Percentiles rank a stretch among this genome's conserved stretches.
Conservation (phyloP, 176 grass and related monocot species). For the Oryza rufipogon region DNA sequence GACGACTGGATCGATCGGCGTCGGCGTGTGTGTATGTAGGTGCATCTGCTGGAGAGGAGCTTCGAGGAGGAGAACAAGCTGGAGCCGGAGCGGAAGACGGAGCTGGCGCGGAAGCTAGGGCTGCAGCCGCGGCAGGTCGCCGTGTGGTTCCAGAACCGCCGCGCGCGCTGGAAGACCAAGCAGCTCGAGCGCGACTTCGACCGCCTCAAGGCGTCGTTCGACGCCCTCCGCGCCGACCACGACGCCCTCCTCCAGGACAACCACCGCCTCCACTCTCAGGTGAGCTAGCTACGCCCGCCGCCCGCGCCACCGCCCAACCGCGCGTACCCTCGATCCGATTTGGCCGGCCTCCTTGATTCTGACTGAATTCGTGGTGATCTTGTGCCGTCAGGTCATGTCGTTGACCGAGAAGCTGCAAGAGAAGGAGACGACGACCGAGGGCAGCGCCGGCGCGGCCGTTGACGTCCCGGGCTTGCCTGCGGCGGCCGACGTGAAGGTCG, state of each 20-base stretch:
- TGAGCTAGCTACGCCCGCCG: conserved; percentile 4
- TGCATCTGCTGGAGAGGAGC: conserved; percentile 76
- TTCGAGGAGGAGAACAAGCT: conserved; percentile 98
- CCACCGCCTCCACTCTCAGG: conserved; percentile 73
- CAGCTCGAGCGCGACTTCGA: conserved; percentile 97
- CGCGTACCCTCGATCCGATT: background rate
- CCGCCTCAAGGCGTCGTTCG: conserved; percentile 87
- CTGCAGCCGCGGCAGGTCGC: conserved; percentile 96
- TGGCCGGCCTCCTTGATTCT: background rate
- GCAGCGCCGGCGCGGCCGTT: conserved; percentile 11
- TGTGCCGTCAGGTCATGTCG: conserved; percentile 57
- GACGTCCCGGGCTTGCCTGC: conserved; percentile 9
- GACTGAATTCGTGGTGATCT: conserved; percentile 13
- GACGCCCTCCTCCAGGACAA: conserved; percentile 85
- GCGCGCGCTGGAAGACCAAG: conserved; percentile 98
- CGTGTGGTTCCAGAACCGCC: conserved; percentile 99
- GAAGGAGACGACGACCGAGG: conserved; percentile 55
- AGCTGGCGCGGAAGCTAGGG: conserved; percentile 86
- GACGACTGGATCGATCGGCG: background rate
- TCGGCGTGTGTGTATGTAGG: conserved; percentile 37
- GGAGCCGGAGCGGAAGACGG: conserved; percentile 96
- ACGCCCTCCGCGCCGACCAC: conserved; percentile 79
- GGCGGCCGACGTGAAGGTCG: conserved; percentile 30
- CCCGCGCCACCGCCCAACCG: background rate
- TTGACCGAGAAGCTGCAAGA: conserved; percentile 91